Evolutionary conservation across 106 monocot genomes (phyloP).

Genomic region (Gastrodia elata): DNA sequence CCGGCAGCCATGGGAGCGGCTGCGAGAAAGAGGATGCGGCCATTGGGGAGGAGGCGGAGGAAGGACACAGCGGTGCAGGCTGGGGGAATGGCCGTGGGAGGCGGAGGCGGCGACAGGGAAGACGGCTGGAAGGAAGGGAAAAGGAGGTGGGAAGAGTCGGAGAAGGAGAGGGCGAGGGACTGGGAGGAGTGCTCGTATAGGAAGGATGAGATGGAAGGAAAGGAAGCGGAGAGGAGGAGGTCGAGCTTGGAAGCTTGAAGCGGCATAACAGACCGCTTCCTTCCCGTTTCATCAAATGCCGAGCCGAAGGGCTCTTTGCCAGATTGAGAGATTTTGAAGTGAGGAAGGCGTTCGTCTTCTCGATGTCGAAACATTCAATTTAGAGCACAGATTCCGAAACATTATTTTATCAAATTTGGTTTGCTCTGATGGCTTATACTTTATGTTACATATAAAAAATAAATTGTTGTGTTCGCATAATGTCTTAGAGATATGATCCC

Average conservation of each 20-base stretch:
- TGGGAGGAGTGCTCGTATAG: constrained; percentile 11
- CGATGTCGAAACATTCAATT: no score
- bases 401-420: no score
- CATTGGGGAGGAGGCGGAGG: constrained; percentile 8
- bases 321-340: no score
- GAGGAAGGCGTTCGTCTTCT: no score
- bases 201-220: constrained; percentile 10
- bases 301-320: no score
- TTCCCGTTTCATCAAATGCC: constrained; percentile 3
- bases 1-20: constrained; percentile 5
- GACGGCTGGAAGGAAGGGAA: constrained; percentile 12
- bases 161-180: constrained; percentile 10
- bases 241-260: constrained; percentile 22
- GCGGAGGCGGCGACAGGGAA: background rate
- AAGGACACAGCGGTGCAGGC: constrained; percentile 1
- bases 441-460: no score
- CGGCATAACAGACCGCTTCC: constrained; percentile 11
- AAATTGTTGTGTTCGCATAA: no score
- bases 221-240: constrained; percentile 11
- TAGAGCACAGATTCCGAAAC: no score
- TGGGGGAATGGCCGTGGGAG: constrained; percentile 5
- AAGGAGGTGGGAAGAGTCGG: constrained; percentile 12
- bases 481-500: no score
- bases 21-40: constrained; percentile 14
- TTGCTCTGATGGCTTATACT: no score